Percentiles rank a stretch among this genome's conserved stretches.
phyloP scores from a whole-genome alignment of 2,329 filamentous ascomycete genomes.

The Venturia nashicola region DNA sequence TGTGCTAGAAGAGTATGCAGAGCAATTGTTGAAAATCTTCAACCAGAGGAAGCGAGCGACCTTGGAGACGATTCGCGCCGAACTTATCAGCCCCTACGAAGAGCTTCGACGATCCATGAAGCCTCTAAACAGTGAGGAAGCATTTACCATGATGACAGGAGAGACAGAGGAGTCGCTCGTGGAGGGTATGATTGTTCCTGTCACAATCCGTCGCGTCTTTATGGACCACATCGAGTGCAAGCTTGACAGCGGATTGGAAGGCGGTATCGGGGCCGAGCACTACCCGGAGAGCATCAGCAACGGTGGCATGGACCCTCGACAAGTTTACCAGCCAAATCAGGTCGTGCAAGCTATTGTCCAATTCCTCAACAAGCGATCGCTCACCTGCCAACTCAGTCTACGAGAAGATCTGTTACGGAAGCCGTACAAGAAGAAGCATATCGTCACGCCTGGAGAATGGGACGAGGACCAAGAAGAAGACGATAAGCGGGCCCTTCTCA shows the following conservation, averaged over 20 bases:
- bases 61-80: slow-evolving; percentile 87
- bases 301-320: slow-evolving; percentile 27
- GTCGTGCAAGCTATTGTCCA: slow-evolving; percentile 4
- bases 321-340: slow-evolving; percentile 1
- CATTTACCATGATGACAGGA: slow-evolving; percentile 94
- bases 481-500: slow-evolving; percentile 64
- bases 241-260: slow-evolving; percentile 89
- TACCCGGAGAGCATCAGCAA: slow-evolving; percentile 58
- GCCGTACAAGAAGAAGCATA: slow-evolving; percentile 50
- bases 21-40: slow-evolving; percentile 86
- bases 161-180: slow-evolving; percentile 75
- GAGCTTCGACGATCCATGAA: slow-evolving; percentile 77
- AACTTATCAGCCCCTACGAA: slow-evolving; percentile 86
- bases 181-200: slow-evolving; percentile 85
- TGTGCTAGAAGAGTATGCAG: slow-evolving; percentile 91
- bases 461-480: slow-evolving; percentile 69
- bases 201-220: slow-evolving; percentile 77
- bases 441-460: slow-evolving; percentile 75
- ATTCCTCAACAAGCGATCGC: slow-evolving; percentile 75
- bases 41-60: slow-evolving; percentile 92
- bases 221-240: slow-evolving; percentile 88
- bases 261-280: slow-evolving; percentile 70
- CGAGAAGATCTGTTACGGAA: slow-evolving; percentile 68
- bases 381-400: slow-evolving; percentile 72
- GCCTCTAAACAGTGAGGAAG: slow-evolving; percentile 57